Evolutionary conservation across 768 basidiomycete genomes (phyloP).

Genomic region (Solioccasus polychromus): DNA sequence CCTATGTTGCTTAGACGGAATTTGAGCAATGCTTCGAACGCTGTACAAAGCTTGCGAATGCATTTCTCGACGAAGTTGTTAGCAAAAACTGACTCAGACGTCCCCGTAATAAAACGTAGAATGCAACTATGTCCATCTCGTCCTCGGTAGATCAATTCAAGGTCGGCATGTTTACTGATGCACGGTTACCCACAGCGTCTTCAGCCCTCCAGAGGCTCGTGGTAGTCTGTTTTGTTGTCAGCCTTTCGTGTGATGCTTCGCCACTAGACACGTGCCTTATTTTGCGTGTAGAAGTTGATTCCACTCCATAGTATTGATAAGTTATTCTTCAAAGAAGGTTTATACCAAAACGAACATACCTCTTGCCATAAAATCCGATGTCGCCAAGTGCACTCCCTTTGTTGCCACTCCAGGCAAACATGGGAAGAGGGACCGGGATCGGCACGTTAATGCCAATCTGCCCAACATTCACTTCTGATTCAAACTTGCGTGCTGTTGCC

Average conservation of each 20-base stretch:
- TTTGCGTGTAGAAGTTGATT: constrained; percentile 94
- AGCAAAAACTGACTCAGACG: constrained; percentile 26
- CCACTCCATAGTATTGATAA: constrained; percentile 45
- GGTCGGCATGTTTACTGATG: constrained; percentile 87
- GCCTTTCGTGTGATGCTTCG: neutral
- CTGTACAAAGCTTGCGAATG: constrained; percentile 69
- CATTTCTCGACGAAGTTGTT: constrained; percentile 70
- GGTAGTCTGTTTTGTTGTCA: constrained; percentile 59
- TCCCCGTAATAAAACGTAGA: constrained; percentile 5
- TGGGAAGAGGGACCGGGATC: constrained; percentile 87
- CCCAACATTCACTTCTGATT: constrained; percentile 82
- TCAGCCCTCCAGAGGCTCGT: constrained; percentile 92
- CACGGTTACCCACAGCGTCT: constrained; percentile 73
- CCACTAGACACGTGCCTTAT: constrained; percentile 57
- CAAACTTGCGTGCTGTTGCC: constrained; percentile 92
- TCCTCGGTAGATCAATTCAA: constrained; percentile 37
- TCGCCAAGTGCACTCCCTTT: constrained; percentile 85
- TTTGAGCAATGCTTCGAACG: constrained; percentile 81
- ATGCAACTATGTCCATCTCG: constrained; percentile 4
- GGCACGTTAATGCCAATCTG: constrained; percentile 94
- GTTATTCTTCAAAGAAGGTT: neutral
- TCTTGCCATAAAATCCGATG: constrained; percentile 88
- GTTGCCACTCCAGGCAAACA: constrained; percentile 98
- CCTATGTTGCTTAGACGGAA: constrained; percentile 43
- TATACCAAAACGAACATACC: constrained; percentile 37